Evolutionary conservation across 1,284 basidiomycete species (phyloP).

Genomic region (Flammula alnicola): DNA sequence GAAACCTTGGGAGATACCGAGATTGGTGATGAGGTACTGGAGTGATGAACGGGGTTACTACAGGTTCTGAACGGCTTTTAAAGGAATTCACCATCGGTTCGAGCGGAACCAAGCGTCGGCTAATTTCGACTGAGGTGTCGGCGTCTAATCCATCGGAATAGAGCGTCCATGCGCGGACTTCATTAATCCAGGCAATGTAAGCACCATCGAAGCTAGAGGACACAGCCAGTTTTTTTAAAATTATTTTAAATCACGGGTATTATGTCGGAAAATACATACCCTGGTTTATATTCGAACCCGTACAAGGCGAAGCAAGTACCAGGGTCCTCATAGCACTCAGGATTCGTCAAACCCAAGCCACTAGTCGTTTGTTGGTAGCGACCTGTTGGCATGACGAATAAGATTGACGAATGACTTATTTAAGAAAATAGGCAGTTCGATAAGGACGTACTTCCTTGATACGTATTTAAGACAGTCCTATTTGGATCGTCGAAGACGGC

Average conservation of each 20-base stretch:
- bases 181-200: conserved; percentile 84
- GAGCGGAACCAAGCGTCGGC: conserved; percentile 73
- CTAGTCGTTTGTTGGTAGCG: conserved; percentile 58
- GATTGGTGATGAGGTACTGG: conserved; percentile 34
- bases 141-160: conserved; percentile 68
- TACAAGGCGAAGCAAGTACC: conserved; percentile 52
- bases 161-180: conserved; percentile 78
- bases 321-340: conserved; percentile 55
- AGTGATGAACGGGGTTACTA: neutral
- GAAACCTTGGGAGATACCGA: conserved; percentile 64
- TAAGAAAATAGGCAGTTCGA: neutral
- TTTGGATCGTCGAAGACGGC: conserved; percentile 48
- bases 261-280: conserved; percentile 29
- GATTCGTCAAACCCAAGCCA: conserved; percentile 50
- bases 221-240: too few species aligned
- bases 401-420: neutral
- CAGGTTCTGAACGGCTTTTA: neutral
- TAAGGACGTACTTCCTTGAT: conserved; percentile 47
- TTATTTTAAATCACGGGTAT: neutral
- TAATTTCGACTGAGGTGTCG: conserved; percentile 66
- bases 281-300: conserved; percentile 57
- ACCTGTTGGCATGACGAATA: conserved; percentile 26
- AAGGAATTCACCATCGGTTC: conserved; percentile 75
- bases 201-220: conserved; percentile 53
- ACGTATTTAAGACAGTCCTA: conserved; percentile 43